These are phyloP conservation scores for Apiospora aurea DNA, from an alignment of 2,329 filamentous ascomycete genomes.

Conservation along the genomic window DNA sequence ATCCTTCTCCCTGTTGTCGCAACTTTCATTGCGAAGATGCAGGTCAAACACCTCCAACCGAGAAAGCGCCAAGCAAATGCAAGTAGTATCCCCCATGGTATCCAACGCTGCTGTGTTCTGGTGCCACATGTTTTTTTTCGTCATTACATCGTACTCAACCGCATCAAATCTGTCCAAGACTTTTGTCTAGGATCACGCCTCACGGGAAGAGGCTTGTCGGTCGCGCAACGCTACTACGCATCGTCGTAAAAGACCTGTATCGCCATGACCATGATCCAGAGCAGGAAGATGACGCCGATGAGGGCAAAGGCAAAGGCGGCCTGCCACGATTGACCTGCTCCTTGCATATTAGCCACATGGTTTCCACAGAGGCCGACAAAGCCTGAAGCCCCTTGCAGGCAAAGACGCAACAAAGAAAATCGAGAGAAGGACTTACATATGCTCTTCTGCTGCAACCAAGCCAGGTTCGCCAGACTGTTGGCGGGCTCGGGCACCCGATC, in stretches of 20 bases:
- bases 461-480: slow-evolving; percentile 61
- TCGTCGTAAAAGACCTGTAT: slow-evolving; percentile 65
- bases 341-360: not conserved
- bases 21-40: not conserved
- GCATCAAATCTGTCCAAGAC: not conserved
- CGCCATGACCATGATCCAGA: slow-evolving; percentile 75
- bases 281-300: slow-evolving; percentile 64
- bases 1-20: not conserved
- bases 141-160: not conserved
- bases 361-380: not conserved
- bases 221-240: slow-evolving; percentile 15
- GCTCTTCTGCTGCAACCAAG: slow-evolving; percentile 68
- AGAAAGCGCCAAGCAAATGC: slow-evolving; percentile 1
- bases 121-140: not conserved
- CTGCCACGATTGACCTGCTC: slow-evolving; percentile 67
- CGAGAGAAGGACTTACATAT: slow-evolving; percentile 59
- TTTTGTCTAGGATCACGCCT: not conserved
- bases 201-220: too few species aligned
- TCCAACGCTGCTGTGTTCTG: not conserved
- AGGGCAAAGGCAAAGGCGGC: slow-evolving; percentile 69
- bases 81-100: not conserved
- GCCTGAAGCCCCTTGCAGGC: not conserved
- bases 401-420: too few species aligned
- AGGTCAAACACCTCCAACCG: not conserved
- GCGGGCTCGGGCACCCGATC: slow-evolving; percentile 54